Base-by-base conservation (phyloP, 306 rosid genomes). In the Cucurbita ficifolia region DNA sequence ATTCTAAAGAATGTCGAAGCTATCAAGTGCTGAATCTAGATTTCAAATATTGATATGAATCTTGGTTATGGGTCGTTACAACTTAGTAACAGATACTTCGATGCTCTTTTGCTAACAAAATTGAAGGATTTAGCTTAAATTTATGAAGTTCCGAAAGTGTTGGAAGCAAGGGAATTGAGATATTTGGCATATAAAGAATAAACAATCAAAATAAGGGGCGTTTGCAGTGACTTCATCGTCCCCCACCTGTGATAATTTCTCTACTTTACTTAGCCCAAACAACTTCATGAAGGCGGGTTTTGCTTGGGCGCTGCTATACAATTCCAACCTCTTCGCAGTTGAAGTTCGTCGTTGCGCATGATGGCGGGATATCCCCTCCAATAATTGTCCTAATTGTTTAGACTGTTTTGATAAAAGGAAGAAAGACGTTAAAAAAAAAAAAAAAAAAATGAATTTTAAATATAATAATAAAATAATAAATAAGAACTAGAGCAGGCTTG, bases 351-450 rank as follows among this genome's bases (percentile, higher is more conserved):
- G 82, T 67, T 83, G 80, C 84, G 80, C 84, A 83, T 83, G n/a
- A 83, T 72, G n/a, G 80, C 80, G 0, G 84, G 87, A 69, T 83
- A 82, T 22, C 75, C 81, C 87, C 33, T 83, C 80, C 78, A 83
- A 43, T 57, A 83, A 22, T 45, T 75, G 71, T 22, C 80, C 65
- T 54, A 83, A 72, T 22, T 83, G 82, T 36, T 38, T 78, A 2
- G 78, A 13, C 84, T 83, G 86, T 79, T 78, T 68, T 70, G 9
- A 43, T 29, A 39, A 48, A 56, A 46, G 6, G 22, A 65, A 7
- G 6, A 43, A 40, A 40, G 8, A 43, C 3, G 10, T 43, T 43
- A 43, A 3, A 43, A 43, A 43, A 43, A 43, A 43, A 2, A 8
- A 43, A 43, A 12, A 43, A 43, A 43, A 43, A 0, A 43, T 43